Percentiles rank a stretch among this genome's conserved stretches.
phyloP scores from a whole-genome alignment of 1,139 yeast species.

The Diutina siamensis region DNA sequence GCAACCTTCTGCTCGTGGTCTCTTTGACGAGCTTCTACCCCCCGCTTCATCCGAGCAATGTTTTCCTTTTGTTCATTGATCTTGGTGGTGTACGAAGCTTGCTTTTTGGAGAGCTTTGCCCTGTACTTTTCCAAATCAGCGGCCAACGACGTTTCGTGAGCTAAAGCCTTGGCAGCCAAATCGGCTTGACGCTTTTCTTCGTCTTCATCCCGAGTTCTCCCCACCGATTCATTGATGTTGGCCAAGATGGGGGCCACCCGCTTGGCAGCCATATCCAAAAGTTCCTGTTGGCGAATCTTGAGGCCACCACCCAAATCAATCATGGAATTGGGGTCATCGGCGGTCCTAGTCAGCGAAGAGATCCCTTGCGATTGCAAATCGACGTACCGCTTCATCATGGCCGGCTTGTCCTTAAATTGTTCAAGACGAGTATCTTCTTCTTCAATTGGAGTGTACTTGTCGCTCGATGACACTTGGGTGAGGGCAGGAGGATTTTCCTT shows the following conservation, averaged over 20 bases:
- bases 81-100: constrained; percentile 17
- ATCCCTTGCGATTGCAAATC: constrained; percentile 1
- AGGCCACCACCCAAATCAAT: constrained; percentile 46
- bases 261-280: constrained; percentile 43
- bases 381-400: neutral
- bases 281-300: constrained; percentile 42
- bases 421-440: neutral
- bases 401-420: constrained; percentile 5
- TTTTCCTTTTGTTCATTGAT: constrained; percentile 30
- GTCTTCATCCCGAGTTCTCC: constrained; percentile 35
- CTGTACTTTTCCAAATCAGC: constrained; percentile 27
- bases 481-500: constrained; percentile 18
- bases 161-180: constrained; percentile 24
- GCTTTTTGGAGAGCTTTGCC: neutral
- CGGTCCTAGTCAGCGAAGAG: constrained; percentile 16
- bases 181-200: constrained; percentile 32
- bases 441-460: neutral
- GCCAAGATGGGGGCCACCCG: constrained; percentile 47
- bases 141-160: constrained; percentile 34
- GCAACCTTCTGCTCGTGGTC: constrained; percentile 28
- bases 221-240: constrained; percentile 39
- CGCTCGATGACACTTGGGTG: neutral
- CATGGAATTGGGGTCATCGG: constrained; percentile 40
- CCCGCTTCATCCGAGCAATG: constrained; percentile 23
- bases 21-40: constrained; percentile 20